phyloP scores from a whole-genome alignment of 176 grass and related monocot genomes.

The Carex cristatella region DNA sequence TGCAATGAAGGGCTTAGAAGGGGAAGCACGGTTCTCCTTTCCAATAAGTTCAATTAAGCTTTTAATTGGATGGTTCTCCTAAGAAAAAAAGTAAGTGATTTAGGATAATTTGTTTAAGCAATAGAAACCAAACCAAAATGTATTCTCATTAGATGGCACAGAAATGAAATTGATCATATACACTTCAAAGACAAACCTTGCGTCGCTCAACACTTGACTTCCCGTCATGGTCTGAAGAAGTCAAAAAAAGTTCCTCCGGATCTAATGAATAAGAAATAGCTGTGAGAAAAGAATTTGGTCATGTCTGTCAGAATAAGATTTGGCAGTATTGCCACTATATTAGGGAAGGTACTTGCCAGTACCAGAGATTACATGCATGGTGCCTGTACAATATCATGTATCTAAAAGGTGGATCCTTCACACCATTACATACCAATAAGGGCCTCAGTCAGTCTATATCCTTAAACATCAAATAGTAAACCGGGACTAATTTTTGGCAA shows the following conservation, averaged over 20 bases:
- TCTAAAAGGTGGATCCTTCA: background rate
- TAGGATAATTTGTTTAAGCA: background rate
- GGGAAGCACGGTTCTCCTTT: constrained; percentile 19
- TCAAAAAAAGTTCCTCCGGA: background rate
- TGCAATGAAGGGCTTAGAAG: background rate
- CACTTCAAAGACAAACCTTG: constrained; percentile 17
- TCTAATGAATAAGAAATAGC: background rate
- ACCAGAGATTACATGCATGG: background rate
- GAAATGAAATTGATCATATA: background rate
- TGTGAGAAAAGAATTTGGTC: background rate
- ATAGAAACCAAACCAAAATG: background rate
- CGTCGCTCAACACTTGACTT: constrained; percentile 23
- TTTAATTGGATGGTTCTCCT: constrained; percentile 17
- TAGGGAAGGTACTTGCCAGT: background rate
- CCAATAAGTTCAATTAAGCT: constrained; percentile 23
- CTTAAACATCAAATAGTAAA: background rate
- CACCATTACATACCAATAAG: background rate
- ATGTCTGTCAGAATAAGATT: background rate
- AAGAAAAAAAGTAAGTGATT: background rate
- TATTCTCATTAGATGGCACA: background rate
- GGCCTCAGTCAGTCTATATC: background rate
- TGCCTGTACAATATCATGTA: background rate
- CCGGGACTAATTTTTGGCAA: background rate
- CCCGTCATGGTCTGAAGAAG: background rate
- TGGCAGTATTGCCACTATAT: background rate